phyloP scores from a whole-genome alignment of 768 basidiomycete genomes.

The Suillus spraguei region DNA sequence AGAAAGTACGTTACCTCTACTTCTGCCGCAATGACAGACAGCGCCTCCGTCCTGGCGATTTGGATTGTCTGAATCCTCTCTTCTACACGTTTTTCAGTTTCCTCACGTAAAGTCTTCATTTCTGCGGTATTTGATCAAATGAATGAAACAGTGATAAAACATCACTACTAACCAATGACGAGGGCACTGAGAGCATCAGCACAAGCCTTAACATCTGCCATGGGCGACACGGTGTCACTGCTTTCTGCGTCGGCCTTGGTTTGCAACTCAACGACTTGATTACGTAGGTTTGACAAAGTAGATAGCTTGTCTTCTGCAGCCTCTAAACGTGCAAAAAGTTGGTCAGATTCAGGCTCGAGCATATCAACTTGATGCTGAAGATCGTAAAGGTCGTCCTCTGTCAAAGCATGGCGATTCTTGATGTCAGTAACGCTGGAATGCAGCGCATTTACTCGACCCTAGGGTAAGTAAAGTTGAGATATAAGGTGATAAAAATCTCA shows the following conservation, averaged over 20 bases:
- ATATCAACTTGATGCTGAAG: conserved; percentile 40
- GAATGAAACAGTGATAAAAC: neutral
- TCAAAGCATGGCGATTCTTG: conserved; percentile 25
- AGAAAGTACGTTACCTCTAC: conserved; percentile 21
- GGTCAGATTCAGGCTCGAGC: conserved; percentile 38
- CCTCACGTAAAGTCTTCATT: conserved; percentile 46
- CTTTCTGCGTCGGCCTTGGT: conserved; percentile 23
- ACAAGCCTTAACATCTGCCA: conserved; percentile 30
- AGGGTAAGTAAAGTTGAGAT: neutral
- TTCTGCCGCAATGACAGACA: conserved; percentile 36
- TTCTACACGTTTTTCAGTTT: conserved; percentile 46
- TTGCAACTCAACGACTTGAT: conserved; percentile 26
- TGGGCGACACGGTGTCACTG: conserved; percentile 14
- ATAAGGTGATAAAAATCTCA: neutral
- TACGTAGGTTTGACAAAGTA: conserved; percentile 29
- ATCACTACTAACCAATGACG: conserved; percentile 41
- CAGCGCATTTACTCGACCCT: conserved; percentile 29
- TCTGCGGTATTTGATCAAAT: conserved; percentile 33
- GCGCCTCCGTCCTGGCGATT: conserved; percentile 40
- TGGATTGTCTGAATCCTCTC: conserved; percentile 47
- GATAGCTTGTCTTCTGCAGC: conserved; percentile 34
- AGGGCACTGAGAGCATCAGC: conserved; percentile 40
- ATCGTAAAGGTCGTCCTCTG: conserved; percentile 35
- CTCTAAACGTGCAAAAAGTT: conserved; percentile 28
- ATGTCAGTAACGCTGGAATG: conserved; percentile 24